Evolutionary conservation across 2,329 filamentous ascomycete species (phyloP).

Genomic region (Phaeophleospora eucalypticola): DNA sequence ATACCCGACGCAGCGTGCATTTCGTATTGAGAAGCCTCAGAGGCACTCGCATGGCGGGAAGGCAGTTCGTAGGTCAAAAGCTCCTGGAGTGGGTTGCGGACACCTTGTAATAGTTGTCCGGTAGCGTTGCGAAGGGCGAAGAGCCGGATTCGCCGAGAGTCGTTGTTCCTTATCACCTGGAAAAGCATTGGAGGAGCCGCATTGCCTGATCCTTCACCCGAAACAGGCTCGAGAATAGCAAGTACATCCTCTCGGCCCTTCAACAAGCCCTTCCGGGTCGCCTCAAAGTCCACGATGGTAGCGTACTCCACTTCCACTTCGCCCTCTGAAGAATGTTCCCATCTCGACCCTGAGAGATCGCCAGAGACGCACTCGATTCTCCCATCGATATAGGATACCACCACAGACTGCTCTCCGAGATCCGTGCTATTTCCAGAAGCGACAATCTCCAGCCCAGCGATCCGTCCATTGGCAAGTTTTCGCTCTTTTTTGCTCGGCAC

Average conservation of each 20-base stretch:
- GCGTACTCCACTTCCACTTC: constrained; percentile 24
- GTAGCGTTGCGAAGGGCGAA: constrained; percentile 15
- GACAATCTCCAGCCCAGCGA: constrained; percentile 22
- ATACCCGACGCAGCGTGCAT: constrained; percentile 57
- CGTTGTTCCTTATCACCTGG: constrained; percentile 11
- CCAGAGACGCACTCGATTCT: constrained; percentile 28
- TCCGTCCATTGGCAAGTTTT: constrained; percentile 31
- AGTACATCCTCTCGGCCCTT: constrained; percentile 43
- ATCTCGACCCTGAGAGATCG: constrained; percentile 25
- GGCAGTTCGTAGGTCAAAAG: constrained; percentile 25
- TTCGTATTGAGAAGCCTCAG: constrained; percentile 20
- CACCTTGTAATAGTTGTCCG: constrained; percentile 10
- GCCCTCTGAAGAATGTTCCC: constrained; percentile 24
- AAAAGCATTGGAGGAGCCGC: constrained; percentile 17
- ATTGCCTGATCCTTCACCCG: background rate
- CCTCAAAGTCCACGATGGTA: constrained; percentile 29
- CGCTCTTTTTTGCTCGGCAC: constrained; percentile 27
- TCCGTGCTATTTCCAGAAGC: constrained; percentile 4
- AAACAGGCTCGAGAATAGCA: constrained; percentile 33
- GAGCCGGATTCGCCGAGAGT: constrained; percentile 14
- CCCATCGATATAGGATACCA: constrained; percentile 30
- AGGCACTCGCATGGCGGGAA: constrained; percentile 4
- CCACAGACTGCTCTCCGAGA: constrained; percentile 11
- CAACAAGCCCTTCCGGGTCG: constrained; percentile 42
- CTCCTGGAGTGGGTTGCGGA: constrained; percentile 14